Evolutionary conservation across 768 basidiomycete genomes (phyloP), one percentile per base, ranked within the genome.

Genomic region (Boletus tylopilopsis): DNA sequence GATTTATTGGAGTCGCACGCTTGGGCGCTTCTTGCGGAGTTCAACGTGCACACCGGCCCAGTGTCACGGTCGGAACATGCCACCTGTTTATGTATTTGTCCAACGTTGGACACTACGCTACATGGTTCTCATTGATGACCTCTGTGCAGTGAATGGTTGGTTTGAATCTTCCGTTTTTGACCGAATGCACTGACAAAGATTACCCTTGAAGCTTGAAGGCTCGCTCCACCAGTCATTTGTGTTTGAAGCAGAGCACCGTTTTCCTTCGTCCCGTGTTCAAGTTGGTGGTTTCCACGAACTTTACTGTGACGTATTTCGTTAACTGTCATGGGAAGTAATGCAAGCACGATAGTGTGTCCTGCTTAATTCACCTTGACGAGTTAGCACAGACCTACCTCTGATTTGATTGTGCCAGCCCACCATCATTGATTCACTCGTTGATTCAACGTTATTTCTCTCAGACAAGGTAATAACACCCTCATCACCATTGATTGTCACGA

Each of bases 401-500:
- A 30, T 18, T 8, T 21, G n/a, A 22, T 23, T 18, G 5, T 6
- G 11, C n/a, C 24, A 62, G 61, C 27, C 47, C 53, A 32, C 58
- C 61, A 8, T 47, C 45, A n/a, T 8, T 49, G 33, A 55, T 63
- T 16, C 53, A 59, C 21, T 51, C 54, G 16, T 64, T 62, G 64
- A 57, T 67, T 22, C 49, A 64, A 43, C 33, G 45, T 67, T 10
- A 50, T 64, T 33, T 61, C 64, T 10, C 49, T 64, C 40, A 49
- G 36, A 24, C 54, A 67, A 41, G 64, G 60, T 19, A 29, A 27
- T 6, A 53, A 67, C 19, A 53, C 64, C n/a, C 55, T 62, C 11
- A 63, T 67, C 40, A 62, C 64, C 21, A 22, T 62, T 6, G 60
- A 57, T 3, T 51, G 63, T 39, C 61, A 63, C n/a, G 22, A 67